These are phyloP conservation scores for Blastomyces parvus DNA, from an alignment of 2,329 filamentous ascomycete species.

Conservation along the genomic window DNA sequence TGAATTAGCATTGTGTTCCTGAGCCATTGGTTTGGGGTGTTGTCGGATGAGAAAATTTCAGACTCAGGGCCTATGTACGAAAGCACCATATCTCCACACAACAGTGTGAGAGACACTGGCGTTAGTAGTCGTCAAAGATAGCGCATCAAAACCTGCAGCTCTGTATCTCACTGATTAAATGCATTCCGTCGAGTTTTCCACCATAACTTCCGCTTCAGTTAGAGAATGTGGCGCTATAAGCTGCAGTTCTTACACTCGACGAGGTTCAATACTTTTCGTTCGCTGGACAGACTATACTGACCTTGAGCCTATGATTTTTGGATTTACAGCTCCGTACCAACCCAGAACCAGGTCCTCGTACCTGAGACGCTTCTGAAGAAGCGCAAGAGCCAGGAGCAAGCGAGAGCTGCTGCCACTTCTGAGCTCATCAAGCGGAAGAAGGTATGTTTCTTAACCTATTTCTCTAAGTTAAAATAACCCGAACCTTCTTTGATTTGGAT, in stretches of 20 bases:
- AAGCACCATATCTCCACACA: slow-evolving; percentile 8
- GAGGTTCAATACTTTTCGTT: slow-evolving; percentile 55
- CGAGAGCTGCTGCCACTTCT: slow-evolving; percentile 75
- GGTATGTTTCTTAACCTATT: slow-evolving; percentile 50
- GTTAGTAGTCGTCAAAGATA: slow-evolving; percentile 12
- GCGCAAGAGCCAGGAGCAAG: slow-evolving; percentile 99
- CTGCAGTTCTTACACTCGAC: slow-evolving; percentile 87
- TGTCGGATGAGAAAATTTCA: slow-evolving; percentile 60
- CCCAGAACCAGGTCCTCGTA: slow-evolving; percentile 89
- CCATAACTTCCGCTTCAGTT: slow-evolving; percentile 47
- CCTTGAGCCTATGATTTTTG: slow-evolving; percentile 24
- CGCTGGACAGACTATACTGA: slow-evolving; percentile 70
- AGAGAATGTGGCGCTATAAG: slow-evolving; percentile 81
- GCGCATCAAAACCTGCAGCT: not conserved
- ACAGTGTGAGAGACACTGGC: slow-evolving; percentile 8
- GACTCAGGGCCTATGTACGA: slow-evolving; percentile 22
- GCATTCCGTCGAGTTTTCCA: slow-evolving; percentile 61
- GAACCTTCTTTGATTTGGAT: not conserved
- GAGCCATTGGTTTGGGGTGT: slow-evolving; percentile 52
- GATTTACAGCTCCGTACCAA: slow-evolving; percentile 69
- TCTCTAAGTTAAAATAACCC: not conserved
- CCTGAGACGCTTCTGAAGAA: slow-evolving; percentile 99
- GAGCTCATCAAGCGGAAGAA: slow-evolving; percentile 80
- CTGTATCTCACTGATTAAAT: slow-evolving; percentile 65
- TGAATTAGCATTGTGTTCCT: slow-evolving; percentile 44